Evolutionary conservation across 805 yeast species (phyloP).

Genomic region (Candida pseudofarinosa): DNA sequence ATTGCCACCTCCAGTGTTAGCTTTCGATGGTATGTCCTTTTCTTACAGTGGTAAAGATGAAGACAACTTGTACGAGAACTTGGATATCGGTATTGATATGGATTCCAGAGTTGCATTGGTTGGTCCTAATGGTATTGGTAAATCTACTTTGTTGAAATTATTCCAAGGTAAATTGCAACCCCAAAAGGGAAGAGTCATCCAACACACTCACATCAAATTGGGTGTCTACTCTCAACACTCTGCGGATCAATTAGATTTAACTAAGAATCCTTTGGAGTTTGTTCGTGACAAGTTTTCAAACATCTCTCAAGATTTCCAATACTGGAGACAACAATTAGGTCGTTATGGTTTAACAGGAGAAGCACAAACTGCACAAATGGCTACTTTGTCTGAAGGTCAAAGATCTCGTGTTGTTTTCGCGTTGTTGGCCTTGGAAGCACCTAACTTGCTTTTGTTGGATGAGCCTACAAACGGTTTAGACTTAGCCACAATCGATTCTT

Average conservation of each 20-base stretch:
- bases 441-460: constrained; percentile 91
- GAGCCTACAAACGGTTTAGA: constrained; percentile 99
- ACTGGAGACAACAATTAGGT: constrained; percentile 97
- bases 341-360: constrained; percentile 98
- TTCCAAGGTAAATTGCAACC: constrained; percentile 94
- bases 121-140: constrained; percentile 99
- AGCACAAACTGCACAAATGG: constrained; percentile 98
- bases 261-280: constrained; percentile 93
- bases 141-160: constrained; percentile 89
- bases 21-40: constrained; percentile 93
- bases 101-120: constrained; percentile 97
- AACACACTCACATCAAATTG: constrained; percentile 95
- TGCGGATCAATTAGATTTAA: constrained; percentile 94
- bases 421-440: constrained; percentile 87
- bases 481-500: constrained; percentile 95
- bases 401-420: constrained; percentile 99
- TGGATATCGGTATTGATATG: constrained; percentile 99
- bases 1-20: constrained; percentile 97
- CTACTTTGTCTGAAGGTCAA: constrained; percentile 97
- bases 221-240: constrained; percentile 99
- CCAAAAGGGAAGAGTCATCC: constrained; percentile 91
- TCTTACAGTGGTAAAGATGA: constrained; percentile 81
- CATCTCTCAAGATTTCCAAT: constrained; percentile 96
- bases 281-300: constrained; percentile 89
- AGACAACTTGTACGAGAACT: constrained; percentile 82